Conservation (phyloP, 1,139 yeast species). For the Hansenula anomala region DNA sequence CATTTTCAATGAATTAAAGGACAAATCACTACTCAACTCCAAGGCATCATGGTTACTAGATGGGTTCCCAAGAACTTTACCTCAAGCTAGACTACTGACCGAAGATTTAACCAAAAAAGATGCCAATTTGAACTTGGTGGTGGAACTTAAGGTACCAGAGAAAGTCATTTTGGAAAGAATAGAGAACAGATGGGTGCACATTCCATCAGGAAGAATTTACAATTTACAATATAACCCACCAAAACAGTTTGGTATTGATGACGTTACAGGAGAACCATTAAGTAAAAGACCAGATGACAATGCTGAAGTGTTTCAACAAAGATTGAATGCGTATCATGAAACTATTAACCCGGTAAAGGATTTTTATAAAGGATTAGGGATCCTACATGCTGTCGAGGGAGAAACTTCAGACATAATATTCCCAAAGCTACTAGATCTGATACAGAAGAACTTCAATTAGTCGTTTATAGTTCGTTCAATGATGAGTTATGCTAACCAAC, state of each 20-base stretch:
- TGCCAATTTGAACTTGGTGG: constrained; percentile 61
- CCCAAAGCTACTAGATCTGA: constrained; percentile 54
- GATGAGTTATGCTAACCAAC: constrained; percentile 16
- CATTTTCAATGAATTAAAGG: constrained; percentile 44
- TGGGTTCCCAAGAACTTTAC: constrained; percentile 82
- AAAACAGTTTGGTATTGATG: constrained; percentile 72
- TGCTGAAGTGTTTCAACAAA: constrained; percentile 57
- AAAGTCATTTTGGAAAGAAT: constrained; percentile 74
- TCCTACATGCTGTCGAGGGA: constrained; percentile 60
- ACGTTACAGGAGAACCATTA: constrained; percentile 83
- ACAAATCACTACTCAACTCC: constrained; percentile 41
- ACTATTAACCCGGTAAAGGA: constrained; percentile 61
- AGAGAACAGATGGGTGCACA: constrained; percentile 81
- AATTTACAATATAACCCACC: constrained; percentile 89
- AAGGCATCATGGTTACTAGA: constrained; percentile 70
- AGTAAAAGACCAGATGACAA: constrained; percentile 80
- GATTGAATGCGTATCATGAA: constrained; percentile 59
- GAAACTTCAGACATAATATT: constrained; percentile 79
- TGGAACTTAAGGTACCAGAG: constrained; percentile 81
- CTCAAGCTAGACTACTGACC: constrained; percentile 64
- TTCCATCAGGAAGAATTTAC: constrained; percentile 81
- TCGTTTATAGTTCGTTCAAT: no score
- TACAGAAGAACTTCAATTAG: constrained; percentile 23
- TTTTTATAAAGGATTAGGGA: constrained; percentile 49
- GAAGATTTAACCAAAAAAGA: constrained; percentile 33